These are phyloP conservation scores for Talaromyces sp. DNA, from an alignment of 2,329 filamentous ascomycete genomes.

Conservation along the genomic window DNA sequence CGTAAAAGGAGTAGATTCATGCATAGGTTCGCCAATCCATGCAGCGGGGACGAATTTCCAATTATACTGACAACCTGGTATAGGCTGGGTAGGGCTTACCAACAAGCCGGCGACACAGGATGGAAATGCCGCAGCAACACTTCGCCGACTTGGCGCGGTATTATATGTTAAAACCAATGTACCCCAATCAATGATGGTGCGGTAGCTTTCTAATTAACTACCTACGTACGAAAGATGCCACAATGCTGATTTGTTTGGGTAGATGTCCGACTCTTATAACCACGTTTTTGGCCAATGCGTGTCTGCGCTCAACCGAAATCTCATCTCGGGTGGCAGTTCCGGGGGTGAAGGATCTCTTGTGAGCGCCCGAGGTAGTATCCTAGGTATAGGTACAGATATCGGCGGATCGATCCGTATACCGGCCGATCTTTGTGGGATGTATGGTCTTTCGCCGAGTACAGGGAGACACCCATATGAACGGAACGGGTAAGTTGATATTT, in stretches of 20 bases:
- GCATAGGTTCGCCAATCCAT: slow-evolving; percentile 13
- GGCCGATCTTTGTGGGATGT: slow-evolving; percentile 27
- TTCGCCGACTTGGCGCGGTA: slow-evolving; percentile 40
- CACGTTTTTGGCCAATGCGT: slow-evolving; percentile 58
- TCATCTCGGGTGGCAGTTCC: slow-evolving; percentile 60
- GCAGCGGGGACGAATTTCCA: not conserved
- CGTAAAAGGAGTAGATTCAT: slow-evolving; percentile 17
- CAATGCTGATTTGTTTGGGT: slow-evolving; percentile 20
- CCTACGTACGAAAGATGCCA: slow-evolving; percentile 30
- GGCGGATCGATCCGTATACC: slow-evolving; percentile 40
- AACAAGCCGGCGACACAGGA: slow-evolving; percentile 11
- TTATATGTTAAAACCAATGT: slow-evolving; percentile 55
- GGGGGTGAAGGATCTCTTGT: slow-evolving; percentile 61
- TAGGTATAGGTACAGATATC: slow-evolving; percentile 62
- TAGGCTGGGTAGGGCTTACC: slow-evolving; percentile 14
- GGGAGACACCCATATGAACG: slow-evolving; percentile 34
- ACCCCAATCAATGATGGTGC: slow-evolving; percentile 63
- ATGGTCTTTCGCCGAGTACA: slow-evolving; percentile 35
- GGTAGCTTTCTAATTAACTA: slow-evolving; percentile 44
- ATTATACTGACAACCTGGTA: slow-evolving; percentile 6
- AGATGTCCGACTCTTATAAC: slow-evolving; percentile 54
- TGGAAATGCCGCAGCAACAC: slow-evolving; percentile 6
- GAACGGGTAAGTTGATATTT: slow-evolving; percentile 27
- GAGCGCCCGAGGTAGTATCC: slow-evolving; percentile 52
- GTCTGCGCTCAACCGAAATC: slow-evolving; percentile 57